Base-by-base conservation (phyloP, 2,329 filamentous ascomycete genomes). In the Pseudocercospora ulei region DNA sequence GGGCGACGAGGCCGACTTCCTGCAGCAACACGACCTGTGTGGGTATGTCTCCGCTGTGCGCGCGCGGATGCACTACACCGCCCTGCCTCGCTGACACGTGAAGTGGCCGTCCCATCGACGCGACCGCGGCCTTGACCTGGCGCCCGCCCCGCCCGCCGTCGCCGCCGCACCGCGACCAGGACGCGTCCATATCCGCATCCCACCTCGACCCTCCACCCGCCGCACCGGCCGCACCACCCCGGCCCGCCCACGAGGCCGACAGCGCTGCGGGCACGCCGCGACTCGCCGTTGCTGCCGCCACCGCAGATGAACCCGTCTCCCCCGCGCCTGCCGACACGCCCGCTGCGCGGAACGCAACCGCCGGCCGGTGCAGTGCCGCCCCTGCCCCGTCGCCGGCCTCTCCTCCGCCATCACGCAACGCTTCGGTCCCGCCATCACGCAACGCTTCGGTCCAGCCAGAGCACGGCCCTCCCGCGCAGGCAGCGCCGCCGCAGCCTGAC, bases 71-170 rank as follows among this genome's bases (percentile, higher is more conserved):
- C 27, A n/a, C n/a, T n/a, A n/a, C n/a, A n/a, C n/a, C n/a, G n/a
- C n/a, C n/a, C n/a, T n/a, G n/a, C n/a, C n/a, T 38, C 28, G 36
- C 29, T 37, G 26, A 35, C 17, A 26, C 36, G 19, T 49, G 23
- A 51, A 76, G 73, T 66, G 70, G 70, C 51, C 70, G 67, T 44
- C 65, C 64, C 55, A 77, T 75, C 60, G 64, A 73, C 56, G 70
- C 73, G 58, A 58, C 65, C 48, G 71, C 71, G 24, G 35, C 33
- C 22, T 36, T 46, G 30, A 41, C 45, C 14, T 37, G 44, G 8
- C 42, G 39, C 33, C 37, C 46, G n/a, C 23, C 41, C n/a, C 35
- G 63, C 74, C 26, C 70, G 67, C 35, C 44, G 57, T 54, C 41
- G 56, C 57, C 27, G 34, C 43, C 24, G 46, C 41, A 51, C 45